Conservation (phyloP, 2,329 filamentous ascomycete genomes). For the Hirsutella rhossiliensis region DNA sequence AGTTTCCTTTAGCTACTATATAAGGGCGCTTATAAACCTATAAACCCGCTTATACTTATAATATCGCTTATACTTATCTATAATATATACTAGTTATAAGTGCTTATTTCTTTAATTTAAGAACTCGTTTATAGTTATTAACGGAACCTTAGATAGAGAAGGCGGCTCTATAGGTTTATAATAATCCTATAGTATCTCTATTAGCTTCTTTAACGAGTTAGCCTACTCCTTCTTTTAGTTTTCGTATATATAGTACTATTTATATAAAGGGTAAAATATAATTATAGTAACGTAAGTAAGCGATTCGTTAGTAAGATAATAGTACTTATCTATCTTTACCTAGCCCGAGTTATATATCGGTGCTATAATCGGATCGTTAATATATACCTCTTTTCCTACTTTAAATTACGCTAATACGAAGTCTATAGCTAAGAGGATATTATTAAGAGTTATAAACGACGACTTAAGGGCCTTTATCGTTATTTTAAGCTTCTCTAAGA, state of each 20-base stretch:
- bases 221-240: conserved; percentile 5
- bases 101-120: neutral
- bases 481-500: conserved; percentile 6
- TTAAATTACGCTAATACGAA: too few relatives aligned
- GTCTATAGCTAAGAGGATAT: too few relatives aligned
- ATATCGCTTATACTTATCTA: neutral
- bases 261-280: conserved; percentile 5
- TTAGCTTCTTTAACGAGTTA: conserved; percentile 2
- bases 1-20: neutral
- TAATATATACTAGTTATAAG: neutral
- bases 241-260: conserved; percentile 5
- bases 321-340: conserved; percentile 5
- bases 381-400: too few relatives aligned
- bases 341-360: too few relatives aligned
- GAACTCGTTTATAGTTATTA: neutral
- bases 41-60: neutral
- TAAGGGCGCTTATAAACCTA: neutral
- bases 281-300: conserved; percentile 4
- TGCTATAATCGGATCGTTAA: too few relatives aligned
- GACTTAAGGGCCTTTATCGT: conserved; percentile 4
- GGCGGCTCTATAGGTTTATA: too few relatives aligned
- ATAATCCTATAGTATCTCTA: too few relatives aligned
- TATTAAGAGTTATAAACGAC: conserved; percentile 3
- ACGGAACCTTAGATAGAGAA: too few relatives aligned
- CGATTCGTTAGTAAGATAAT: conserved; percentile 1